These are phyloP conservation scores for Diaporthe ampelina DNA, from an alignment of 2,329 filamentous ascomycete species.

Conservation along the genomic window DNA sequence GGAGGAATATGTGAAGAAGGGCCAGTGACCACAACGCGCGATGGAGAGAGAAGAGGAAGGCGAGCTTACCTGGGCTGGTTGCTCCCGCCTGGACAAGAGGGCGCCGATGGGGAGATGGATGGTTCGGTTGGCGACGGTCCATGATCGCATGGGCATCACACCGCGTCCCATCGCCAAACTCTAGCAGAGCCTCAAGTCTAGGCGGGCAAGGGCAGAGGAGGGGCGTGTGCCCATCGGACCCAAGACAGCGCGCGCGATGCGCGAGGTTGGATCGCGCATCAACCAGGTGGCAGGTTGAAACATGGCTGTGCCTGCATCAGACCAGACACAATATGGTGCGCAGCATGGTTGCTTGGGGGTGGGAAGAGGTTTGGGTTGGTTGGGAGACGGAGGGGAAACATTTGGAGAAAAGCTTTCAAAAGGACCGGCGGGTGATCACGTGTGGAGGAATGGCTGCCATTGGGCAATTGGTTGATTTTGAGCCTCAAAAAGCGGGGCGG, in stretches of 20 bases:
- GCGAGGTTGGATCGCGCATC: conserved; percentile 31
- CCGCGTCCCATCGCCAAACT: no score
- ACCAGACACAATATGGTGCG: conserved; percentile 2
- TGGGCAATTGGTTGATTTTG: conserved; percentile 25
- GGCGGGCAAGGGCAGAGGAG: background rate
- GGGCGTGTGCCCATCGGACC: background rate
- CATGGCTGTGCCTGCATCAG: conserved; percentile 41
- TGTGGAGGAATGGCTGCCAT: conserved; percentile 19
- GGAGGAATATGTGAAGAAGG: conserved; percentile 33
- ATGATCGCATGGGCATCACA: background rate
- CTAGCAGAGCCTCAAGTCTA: conserved; percentile 15
- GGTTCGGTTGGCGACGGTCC: background rate
- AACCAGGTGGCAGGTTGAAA: conserved; percentile 10
- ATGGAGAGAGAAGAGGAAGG: background rate
- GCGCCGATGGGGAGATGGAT: background rate
- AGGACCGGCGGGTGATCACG: conserved; percentile 34
- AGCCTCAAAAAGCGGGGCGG: conserved; percentile 40
- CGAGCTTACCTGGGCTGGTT: conserved; percentile 31
- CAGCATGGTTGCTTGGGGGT: background rate
- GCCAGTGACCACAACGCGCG: background rate
- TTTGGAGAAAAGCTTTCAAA: conserved; percentile 35
- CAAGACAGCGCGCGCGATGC: background rate
- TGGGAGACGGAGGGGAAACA: background rate
- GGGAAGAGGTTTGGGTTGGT: background rate
- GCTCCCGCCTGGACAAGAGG: background rate